Base-by-base conservation (phyloP, 2,329 filamentous ascomycete genomes). In the Colletotrichum orchidophilum region DNA sequence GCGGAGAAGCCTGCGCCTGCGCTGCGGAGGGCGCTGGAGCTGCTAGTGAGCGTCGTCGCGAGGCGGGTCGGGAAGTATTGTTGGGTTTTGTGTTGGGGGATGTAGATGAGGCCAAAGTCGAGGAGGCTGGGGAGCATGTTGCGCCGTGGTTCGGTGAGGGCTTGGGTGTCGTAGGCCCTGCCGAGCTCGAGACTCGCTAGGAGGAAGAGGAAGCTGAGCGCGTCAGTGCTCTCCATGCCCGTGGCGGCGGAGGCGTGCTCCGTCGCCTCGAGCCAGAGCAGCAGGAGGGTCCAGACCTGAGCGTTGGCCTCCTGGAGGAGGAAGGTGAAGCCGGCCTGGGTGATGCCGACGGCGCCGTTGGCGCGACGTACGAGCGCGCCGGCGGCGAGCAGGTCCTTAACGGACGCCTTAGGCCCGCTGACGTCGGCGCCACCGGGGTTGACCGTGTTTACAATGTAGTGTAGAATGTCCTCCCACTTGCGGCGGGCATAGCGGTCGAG, bases 381-480 rank as follows among this genome's bases (percentile, higher is more conserved):
- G 1, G 91, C 89, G 75, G 95, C 87, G 58, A 99, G 87, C 52
- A 99, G 87, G 74, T 93, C 90, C 81, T 96, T 97, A 33, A 98
- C 97, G 18, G 93, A 93, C 76, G 89, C 88, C 79, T 93, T 94
- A 33, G 93, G 90, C 1, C 87, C 87, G 67, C 83, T 80, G 6
- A 80, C 78, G n/a, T 80, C 79, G 18, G 60, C 66, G 59, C 81
- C 80, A 12, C 84, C 83, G 50, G 84, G 82, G 24, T 83, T 82
- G 9, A 93, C 92, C 72, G 90, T 92, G 69, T 92, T 93, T 24
- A 99, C 96, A 80, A 99, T 95, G 78, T 95, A 99, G 80, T 98
- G 96, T 58, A 99, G 82, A 31, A 99, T 97, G 29, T 94, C 93
- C 81, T 99, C 97, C 95, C 96, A 99, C 78, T 97, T 95, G 76